phyloP scores from a whole-genome alignment of 2,329 filamentous ascomycete species.

The Arthrinium puccinioides region DNA sequence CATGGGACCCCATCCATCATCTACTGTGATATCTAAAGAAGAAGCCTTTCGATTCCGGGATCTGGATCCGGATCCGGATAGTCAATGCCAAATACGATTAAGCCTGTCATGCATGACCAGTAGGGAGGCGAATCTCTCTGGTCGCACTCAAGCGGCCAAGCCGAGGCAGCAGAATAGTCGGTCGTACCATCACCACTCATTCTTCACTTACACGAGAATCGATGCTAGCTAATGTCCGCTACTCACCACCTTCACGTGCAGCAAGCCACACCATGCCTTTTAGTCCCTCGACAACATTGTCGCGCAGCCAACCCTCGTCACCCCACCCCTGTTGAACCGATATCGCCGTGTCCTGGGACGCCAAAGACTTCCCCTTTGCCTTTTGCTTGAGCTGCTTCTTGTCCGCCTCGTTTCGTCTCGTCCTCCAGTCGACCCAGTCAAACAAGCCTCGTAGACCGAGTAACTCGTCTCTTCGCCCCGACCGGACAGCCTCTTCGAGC shows the following conservation, averaged over 20 bases:
- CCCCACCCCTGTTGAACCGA: slow-evolving; percentile 19
- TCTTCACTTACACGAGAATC: too few species aligned
- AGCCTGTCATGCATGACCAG: too few species aligned
- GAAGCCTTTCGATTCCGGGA: too few species aligned
- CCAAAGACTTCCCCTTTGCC: slow-evolving; percentile 8
- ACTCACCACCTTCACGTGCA: slow-evolving; percentile 23
- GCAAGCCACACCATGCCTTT: slow-evolving; percentile 49
- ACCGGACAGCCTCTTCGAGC: slow-evolving; percentile 42
- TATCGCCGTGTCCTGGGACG: slow-evolving; percentile 4
- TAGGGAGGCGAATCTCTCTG: too few species aligned
- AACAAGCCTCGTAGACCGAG: slow-evolving; percentile 46
- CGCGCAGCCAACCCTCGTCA: slow-evolving; percentile 46
- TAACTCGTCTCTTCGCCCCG: slow-evolving; percentile 24
- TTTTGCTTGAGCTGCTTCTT: slow-evolving; percentile 4
- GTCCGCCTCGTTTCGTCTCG: slow-evolving; percentile 17
- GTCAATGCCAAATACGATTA: too few species aligned
- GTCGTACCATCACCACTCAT: too few species aligned
- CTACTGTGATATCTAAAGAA: too few species aligned
- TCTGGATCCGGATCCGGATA: too few species aligned
- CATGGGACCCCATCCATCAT: too few species aligned
- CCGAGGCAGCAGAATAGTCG: too few species aligned
- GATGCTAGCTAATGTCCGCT: neutral
- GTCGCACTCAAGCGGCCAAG: too few species aligned
- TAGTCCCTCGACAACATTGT: slow-evolving; percentile 46
- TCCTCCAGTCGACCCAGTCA: slow-evolving; percentile 46